These are phyloP conservation scores for Rhodotorula paludigena DNA, from an alignment of 768 basidiomycete species.

Conservation along the genomic window DNA sequence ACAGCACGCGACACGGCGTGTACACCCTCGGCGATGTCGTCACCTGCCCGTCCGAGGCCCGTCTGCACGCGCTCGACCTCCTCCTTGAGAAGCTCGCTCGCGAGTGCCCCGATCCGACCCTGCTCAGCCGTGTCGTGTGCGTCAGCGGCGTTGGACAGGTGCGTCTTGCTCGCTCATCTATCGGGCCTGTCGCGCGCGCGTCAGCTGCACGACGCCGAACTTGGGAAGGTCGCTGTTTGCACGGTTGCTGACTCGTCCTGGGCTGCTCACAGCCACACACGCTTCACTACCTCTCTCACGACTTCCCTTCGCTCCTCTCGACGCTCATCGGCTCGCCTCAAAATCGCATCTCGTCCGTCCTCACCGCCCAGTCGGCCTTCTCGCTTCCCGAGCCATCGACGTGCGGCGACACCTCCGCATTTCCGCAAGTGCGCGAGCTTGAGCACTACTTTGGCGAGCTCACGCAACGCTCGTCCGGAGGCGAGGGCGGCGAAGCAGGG, in stretches of 20 bases:
- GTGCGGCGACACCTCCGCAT: not conserved
- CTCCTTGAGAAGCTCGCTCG: conserved; percentile 23
- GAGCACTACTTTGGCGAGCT: conserved; percentile 5
- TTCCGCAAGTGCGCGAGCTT: conserved; percentile 3
- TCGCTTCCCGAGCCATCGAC: not conserved
- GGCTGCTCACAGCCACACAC: not conserved
- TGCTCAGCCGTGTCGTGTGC: not conserved
- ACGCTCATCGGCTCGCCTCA: not conserved
- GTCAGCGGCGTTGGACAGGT: conserved; percentile 18
- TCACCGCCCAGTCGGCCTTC: conserved; percentile 1
- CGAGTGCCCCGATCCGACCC: conserved; percentile 6
- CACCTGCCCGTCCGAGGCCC: conserved; percentile 11
- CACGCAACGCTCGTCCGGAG: not conserved
- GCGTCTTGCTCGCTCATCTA: not conserved
- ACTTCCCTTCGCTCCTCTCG: conserved; percentile 1
- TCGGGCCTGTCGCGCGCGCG: too few relatives aligned
- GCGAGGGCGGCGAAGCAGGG: not conserved
- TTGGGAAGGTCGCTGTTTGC: not conserved
- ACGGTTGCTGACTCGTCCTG: not conserved
- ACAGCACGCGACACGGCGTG: conserved; percentile 21
- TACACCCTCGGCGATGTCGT: conserved; percentile 20
- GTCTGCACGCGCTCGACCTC: conserved; percentile 23
- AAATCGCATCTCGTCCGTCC: not conserved
- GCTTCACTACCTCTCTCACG: conserved; percentile 12
- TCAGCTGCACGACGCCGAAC: too few relatives aligned